phyloP scores from a whole-genome alignment of 495 filamentous ascomycete species.

The Opeltia flavorubescens region DNA sequence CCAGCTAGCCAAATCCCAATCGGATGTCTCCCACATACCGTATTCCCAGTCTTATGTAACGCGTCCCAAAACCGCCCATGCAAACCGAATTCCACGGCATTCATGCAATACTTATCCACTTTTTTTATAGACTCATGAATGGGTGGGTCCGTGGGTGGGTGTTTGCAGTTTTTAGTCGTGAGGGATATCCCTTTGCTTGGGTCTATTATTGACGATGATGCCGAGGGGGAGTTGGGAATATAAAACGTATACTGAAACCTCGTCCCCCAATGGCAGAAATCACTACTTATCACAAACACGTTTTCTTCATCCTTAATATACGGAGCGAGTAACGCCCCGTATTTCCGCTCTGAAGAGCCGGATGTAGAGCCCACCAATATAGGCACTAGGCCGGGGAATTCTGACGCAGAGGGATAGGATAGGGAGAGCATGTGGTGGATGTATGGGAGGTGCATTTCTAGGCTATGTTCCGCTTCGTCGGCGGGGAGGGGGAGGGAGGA shows the following conservation, averaged over 20 bases:
- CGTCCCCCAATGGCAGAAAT: conserved; percentile 94
- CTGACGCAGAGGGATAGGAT: conserved; percentile 28
- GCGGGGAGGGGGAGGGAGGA: conserved; percentile 52
- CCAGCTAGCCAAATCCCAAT: conserved; percentile 91
- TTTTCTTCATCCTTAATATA: conserved; percentile 66
- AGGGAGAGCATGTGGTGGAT: conserved; percentile 68
- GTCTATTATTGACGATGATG: too few relatives aligned
- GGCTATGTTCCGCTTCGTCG: conserved; percentile 84
- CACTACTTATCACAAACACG: conserved; percentile 77
- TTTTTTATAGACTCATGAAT: conserved; percentile 78
- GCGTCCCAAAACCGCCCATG: conserved; percentile 54
- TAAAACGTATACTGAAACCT: conserved; percentile 84
- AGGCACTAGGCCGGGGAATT: conserved; percentile 66
- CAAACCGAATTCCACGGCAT: conserved; percentile 60
- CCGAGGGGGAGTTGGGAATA: conserved; percentile 30
- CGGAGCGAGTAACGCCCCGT: conserved; percentile 58
- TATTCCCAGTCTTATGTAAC: conserved; percentile 66
- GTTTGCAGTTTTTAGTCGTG: conserved; percentile 17
- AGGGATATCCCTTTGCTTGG: too few relatives aligned
- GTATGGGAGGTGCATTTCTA: conserved; percentile 95
- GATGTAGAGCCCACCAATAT: conserved; percentile 76
- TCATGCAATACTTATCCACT: conserved; percentile 71
- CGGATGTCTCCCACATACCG: conserved; percentile 89
- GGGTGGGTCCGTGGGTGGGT: conserved; percentile 26
- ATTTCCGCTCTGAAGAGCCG: conserved; percentile 47